These are phyloP conservation scores for Rosa chinensis DNA, from an alignment of 306 rosid species.

Conservation along the genomic window DNA sequence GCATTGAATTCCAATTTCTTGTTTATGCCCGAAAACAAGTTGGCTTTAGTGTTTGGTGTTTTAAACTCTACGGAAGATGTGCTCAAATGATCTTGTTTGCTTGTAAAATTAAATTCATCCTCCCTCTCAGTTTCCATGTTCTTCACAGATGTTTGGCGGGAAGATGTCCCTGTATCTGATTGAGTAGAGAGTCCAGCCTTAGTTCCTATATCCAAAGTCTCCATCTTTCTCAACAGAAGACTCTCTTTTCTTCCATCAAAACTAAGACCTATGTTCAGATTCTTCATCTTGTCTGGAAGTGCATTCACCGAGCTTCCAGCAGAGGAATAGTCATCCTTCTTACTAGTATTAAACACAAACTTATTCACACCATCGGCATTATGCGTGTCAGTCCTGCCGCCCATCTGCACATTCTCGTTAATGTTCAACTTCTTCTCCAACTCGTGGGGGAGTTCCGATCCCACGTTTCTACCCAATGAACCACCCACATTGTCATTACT, in stretches of 20 bases:
- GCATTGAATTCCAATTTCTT: constrained; percentile 47
- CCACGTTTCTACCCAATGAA: constrained; percentile 30
- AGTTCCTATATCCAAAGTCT: constrained; percentile 39
- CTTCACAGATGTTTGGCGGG: constrained; percentile 27
- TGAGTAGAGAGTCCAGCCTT: constrained; percentile 25
- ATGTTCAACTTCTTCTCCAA: constrained; percentile 52
- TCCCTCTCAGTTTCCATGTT: constrained; percentile 24
- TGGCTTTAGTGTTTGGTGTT: constrained; percentile 41
- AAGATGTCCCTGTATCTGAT: constrained; percentile 35
- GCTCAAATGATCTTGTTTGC: constrained; percentile 43
- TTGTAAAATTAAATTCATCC: constrained; percentile 47
- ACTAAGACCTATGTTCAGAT: constrained; percentile 42
- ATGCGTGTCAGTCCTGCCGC: background rate
- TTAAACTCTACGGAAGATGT: constrained; percentile 58
- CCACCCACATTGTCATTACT: constrained; percentile 33
- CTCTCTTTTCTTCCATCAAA: constrained; percentile 35
- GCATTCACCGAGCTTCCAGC: constrained; percentile 33
- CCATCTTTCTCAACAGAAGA: constrained; percentile 42
- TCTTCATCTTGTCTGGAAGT: constrained; percentile 51
- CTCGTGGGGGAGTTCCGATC: constrained; percentile 54
- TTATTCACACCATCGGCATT: constrained; percentile 19
- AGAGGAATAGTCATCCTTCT: background rate
- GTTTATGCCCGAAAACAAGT: constrained; percentile 34
- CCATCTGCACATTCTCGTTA: constrained; percentile 30
- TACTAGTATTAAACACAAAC: constrained; percentile 30